These are phyloP conservation scores for Dictyostelium capitatum DNA, from an alignment of 78 protist genomes.

Conservation along the genomic window DNA sequence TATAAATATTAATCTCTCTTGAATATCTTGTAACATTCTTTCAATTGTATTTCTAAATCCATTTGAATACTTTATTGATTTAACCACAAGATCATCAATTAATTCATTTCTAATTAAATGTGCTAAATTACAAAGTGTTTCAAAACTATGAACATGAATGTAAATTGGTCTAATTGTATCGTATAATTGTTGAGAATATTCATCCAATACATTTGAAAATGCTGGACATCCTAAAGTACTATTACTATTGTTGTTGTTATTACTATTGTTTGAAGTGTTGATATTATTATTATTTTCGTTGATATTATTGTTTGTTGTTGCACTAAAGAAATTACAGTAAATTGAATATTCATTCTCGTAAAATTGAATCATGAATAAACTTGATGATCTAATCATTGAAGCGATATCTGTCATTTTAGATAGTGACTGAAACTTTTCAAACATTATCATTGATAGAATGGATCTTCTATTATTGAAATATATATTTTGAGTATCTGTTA, in stretches of 20 bases:
- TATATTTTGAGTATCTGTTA: slow-evolving; percentile 32
- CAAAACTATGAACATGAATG: slow-evolving; percentile 62
- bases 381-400: slow-evolving; percentile 24
- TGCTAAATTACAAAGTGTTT: slow-evolving; percentile 75
- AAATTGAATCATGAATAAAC: slow-evolving; percentile 63
- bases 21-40: slow-evolving; percentile 82
- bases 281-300: neutral
- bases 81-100: slow-evolving; percentile 55
- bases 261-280: neutral
- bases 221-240: neutral
- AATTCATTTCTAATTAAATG: slow-evolving; percentile 67
- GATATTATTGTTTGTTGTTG: neutral
- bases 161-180: slow-evolving; percentile 72
- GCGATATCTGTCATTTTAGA: slow-evolving; percentile 29
- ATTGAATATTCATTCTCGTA: slow-evolving; percentile 73
- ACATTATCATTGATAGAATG: slow-evolving; percentile 30
- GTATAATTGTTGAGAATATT: slow-evolving; percentile 66
- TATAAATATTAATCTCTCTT: slow-evolving; percentile 73
- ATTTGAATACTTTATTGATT: slow-evolving; percentile 17
- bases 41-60: slow-evolving; percentile 42
- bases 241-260: neutral
- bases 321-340: slow-evolving; percentile 41
- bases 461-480: slow-evolving; percentile 69
- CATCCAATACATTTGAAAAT: slow-evolving; percentile 56
- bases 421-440: slow-evolving; percentile 13